Percentiles rank a stretch among this genome's conserved stretches.
Evolutionary conservation across 2,329 filamentous ascomycete genomes (phyloP).

Genomic region (Paraphoma chrysanthemicola): DNA sequence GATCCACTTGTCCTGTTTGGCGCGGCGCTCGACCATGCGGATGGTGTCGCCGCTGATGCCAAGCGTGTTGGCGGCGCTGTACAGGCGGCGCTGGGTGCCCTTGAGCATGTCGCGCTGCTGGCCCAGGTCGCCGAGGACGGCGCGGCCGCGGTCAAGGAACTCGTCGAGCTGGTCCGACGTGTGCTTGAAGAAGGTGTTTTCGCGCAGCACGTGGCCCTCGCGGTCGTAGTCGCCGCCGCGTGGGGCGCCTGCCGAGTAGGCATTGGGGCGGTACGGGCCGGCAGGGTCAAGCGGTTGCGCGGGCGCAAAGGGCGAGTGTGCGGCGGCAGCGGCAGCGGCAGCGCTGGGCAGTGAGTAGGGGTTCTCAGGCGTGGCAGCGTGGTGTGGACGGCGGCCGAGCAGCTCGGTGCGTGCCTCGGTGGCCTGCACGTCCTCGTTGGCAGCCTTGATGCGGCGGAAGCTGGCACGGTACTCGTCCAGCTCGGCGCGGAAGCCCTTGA

Average conservation of each 20-base stretch:
- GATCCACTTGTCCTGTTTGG: constrained; percentile 97
- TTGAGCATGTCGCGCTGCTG: constrained; percentile 95
- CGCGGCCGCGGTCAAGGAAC: constrained; percentile 88
- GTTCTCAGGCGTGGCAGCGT: constrained; percentile 84
- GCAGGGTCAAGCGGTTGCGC: constrained; percentile 31
- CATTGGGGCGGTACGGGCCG: constrained; percentile 49
- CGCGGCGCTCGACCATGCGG: constrained; percentile 90
- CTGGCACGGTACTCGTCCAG: constrained; percentile 79
- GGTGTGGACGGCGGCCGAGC: constrained; percentile 81
- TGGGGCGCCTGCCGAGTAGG: constrained; percentile 46
- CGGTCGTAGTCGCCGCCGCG: constrained; percentile 65
- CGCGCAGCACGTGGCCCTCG: constrained; percentile 83
- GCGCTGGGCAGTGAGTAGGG: constrained; percentile 70
- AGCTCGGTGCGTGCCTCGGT: constrained; percentile 80
- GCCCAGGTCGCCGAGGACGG: constrained; percentile 86
- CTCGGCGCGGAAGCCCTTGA: constrained; percentile 85
- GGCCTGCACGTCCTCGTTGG: constrained; percentile 74
- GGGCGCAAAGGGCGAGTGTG: constrained; percentile 40
- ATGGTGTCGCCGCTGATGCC: constrained; percentile 96
- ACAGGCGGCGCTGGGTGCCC: constrained; percentile 87
- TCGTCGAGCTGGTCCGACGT: constrained; percentile 90
- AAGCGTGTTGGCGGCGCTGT: constrained; percentile 91
- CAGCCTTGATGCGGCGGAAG: constrained; percentile 78
- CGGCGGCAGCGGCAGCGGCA: constrained; percentile 16
- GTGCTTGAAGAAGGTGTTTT: constrained; percentile 84